A percentile compares a stretch with the other conserved stretches of the same genome.
Evolutionary conservation across 2,329 filamentous ascomycete genomes (phyloP).

Genomic region (Colletotrichum liriopes): DNA sequence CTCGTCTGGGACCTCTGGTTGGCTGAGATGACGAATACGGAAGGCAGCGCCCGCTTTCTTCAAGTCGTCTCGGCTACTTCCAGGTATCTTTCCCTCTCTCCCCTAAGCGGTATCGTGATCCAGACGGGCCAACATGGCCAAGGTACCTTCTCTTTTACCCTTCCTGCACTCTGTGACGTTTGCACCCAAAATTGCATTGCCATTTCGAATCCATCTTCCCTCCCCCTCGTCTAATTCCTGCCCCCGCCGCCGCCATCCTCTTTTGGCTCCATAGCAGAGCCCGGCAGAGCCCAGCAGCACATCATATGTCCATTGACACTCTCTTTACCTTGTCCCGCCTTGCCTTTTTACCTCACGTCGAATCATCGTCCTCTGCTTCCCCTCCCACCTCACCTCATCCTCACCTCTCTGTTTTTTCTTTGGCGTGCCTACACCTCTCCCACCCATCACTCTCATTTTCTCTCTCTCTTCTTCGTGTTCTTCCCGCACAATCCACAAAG

Average conservation of each 20-base stretch:
- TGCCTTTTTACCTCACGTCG: not conserved
- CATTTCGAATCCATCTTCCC: constrained; percentile 26
- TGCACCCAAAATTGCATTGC: constrained; percentile 40
- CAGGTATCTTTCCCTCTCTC: not conserved
- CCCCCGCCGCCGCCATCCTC: constrained; percentile 22
- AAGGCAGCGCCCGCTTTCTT: not conserved
- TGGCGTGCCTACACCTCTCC: not conserved
- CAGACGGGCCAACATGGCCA: not conserved
- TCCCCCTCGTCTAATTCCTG: constrained; percentile 24
- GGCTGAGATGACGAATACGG: not conserved
- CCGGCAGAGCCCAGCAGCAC: not conserved
- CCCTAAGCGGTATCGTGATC: not conserved
- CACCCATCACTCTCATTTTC: not conserved
- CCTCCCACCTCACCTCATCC: constrained; percentile 1
- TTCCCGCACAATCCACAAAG: not conserved
- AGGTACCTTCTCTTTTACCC: constrained; percentile 3
- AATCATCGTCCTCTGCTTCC: not conserved
- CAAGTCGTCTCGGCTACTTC: constrained; percentile 18
- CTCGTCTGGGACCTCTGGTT: not conserved
- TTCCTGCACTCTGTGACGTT: constrained; percentile 38
- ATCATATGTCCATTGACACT: constrained; percentile 20
- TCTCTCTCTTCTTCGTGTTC: constrained; percentile 3
- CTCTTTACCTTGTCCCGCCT: not conserved
- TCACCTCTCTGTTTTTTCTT: not conserved
- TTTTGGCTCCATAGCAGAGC: constrained; percentile 1